Evolutionary conservation across 306 rosid genomes (phyloP), one percentile per base, ranked within the genome.

Genomic region (Delonix regia): DNA sequence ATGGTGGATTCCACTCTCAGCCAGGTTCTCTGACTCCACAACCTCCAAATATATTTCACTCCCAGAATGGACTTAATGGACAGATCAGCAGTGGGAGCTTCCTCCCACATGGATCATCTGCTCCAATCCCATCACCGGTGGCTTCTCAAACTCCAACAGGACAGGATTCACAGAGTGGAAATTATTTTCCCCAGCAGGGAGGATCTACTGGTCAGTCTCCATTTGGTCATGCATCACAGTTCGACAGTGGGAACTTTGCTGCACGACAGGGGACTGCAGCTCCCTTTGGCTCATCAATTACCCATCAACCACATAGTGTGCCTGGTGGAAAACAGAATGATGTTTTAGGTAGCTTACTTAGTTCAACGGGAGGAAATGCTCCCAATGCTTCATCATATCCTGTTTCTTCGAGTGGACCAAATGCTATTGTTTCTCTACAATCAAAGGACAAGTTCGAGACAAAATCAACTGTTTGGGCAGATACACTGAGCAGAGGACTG

Each of bases 391-490:
- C 88, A 15, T 91, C 74, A n/a, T 84, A 83, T 79, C 42, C 65
- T 48, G 75, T 69, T 84, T 83, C 93, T 57, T 85, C 92, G 33
- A 51, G 78, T 1, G 88, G 86, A 71, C 61, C 96, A 79, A 87
- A 74, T 76, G 38, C 93, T 49, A 12, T 75, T 33, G 90, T 79
- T 75, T 61, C 91, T 78, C 92, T 86, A 72, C 89, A 95, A 62
- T 55, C 96, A n/a, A 90, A 86, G 83, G 95, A 89, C 77, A 91
- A 96, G 86, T 96, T 96, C 68, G 94, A 88, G 80, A 83, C 99
- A 81, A 96, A 93, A 80, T 96, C 99, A 83, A 87, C 98, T 63
- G 99, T 96, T 79, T 96, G 99, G 99, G 71, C 97, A 0, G 99
- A 96, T 86, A 96, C 99, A 41, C 85, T 96, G 39, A 96, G 91